Conservation (phyloP, 306 rosid genomes). For the Vicia faba region DNA sequence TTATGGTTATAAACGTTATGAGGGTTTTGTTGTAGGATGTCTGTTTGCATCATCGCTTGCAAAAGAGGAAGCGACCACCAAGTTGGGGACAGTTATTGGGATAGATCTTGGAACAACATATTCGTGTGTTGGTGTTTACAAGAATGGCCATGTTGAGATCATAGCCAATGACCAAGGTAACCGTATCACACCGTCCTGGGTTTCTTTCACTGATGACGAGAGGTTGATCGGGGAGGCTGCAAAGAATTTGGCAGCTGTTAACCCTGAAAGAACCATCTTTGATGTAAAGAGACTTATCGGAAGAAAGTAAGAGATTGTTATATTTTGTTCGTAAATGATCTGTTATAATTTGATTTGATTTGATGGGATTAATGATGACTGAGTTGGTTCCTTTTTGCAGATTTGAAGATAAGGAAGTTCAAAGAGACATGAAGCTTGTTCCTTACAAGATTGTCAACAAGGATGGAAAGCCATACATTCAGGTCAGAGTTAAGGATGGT, state of each 20-base stretch:
- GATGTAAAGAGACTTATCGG: conserved; percentile 98
- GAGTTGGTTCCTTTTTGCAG: conserved; percentile 42
- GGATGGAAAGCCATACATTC: conserved; percentile 97
- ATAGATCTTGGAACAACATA: conserved; percentile 97
- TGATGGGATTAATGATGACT: conserved; percentile 14
- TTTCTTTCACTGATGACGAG: conserved; percentile 81
- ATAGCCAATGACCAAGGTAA: conserved; percentile 99
- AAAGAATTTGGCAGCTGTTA: conserved; percentile 96
- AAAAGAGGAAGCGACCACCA: conserved; percentile 76
- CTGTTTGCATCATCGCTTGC: conserved; percentile 79
- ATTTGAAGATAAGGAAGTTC: conserved; percentile 92
- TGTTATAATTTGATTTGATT: neutral
- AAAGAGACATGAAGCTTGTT: conserved; percentile 81
- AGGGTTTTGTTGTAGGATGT: conserved; percentile 50
- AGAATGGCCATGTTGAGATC: conserved; percentile 97
- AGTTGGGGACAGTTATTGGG: conserved; percentile 95
- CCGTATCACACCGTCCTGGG: conserved; percentile 99
- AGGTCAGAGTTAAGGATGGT: conserved; percentile 83
- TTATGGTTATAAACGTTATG: conserved; percentile 28
- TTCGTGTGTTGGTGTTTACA: conserved; percentile 97
- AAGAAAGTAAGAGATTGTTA: conserved; percentile 64
- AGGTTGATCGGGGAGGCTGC: conserved; percentile 99
- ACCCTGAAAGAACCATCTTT: conserved; percentile 91
- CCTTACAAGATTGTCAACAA: conserved; percentile 93
- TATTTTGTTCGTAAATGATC: neutral